Percentiles rank a stretch among this genome's conserved stretches.
Evolutionary conservation across 345 rosid species (phyloP).

Genomic region (Eutrema heterophyllum): DNA sequence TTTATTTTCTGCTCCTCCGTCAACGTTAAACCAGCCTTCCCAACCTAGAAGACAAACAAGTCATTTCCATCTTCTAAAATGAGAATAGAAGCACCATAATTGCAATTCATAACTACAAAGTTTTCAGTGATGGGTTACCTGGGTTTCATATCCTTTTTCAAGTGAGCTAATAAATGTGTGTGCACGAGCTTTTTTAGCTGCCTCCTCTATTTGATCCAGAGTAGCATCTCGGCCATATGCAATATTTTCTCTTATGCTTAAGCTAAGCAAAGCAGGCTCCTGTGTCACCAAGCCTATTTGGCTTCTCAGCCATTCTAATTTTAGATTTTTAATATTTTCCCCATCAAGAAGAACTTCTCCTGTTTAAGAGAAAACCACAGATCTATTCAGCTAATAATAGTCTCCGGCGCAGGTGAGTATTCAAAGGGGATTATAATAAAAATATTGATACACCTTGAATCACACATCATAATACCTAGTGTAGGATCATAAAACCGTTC

Average conservation of each 20-base stretch:
- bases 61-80: slow-evolving; percentile 3
- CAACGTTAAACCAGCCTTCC: slow-evolving; percentile 81
- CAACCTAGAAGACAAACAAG: slow-evolving; percentile 52
- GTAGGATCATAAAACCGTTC: slow-evolving; percentile 99
- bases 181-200: slow-evolving; percentile 95
- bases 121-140: slow-evolving; percentile 42
- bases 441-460: background rate
- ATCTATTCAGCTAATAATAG: slow-evolving; percentile 7
- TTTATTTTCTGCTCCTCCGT: slow-evolving; percentile 94
- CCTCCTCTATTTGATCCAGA: slow-evolving; percentile 91
- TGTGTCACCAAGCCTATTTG: slow-evolving; percentile 97
- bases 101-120: background rate
- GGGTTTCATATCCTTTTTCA: slow-evolving; percentile 89
- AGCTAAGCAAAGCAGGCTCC: slow-evolving; percentile 95
- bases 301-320: slow-evolving; percentile 89
- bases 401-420: slow-evolving; percentile 17
- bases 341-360: slow-evolving; percentile 99
- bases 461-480: slow-evolving; percentile 54
- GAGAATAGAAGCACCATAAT: slow-evolving; percentile 7
- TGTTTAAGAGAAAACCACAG: slow-evolving; percentile 38
- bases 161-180: slow-evolving; percentile 94
- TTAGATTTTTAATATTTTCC: slow-evolving; percentile 86
- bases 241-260: slow-evolving; percentile 86
- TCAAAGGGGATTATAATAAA: background rate
- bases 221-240: slow-evolving; percentile 86